A percentile compares a stretch with the other conserved stretches of the same genome.
Conservation (phyloP, 208 protist genomes). For the Strigomonas culicis region DNA sequence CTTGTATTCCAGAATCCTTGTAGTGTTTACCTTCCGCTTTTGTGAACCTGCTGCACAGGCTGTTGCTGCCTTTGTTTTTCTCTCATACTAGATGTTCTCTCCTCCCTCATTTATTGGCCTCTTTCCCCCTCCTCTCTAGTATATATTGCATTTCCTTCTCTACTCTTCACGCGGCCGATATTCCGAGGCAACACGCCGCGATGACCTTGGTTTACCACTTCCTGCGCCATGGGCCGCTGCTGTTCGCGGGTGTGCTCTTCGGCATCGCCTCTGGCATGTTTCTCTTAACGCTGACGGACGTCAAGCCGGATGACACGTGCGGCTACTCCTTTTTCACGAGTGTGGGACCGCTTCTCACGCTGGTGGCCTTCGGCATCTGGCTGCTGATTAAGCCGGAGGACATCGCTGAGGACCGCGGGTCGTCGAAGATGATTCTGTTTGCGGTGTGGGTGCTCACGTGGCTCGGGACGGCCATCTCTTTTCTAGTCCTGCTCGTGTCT, state of each 20-base stretch:
- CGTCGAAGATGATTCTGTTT: constrained; percentile 63
- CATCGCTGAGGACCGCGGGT: constrained; percentile 45
- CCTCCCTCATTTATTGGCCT: neutral
- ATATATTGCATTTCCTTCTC: constrained; percentile 6
- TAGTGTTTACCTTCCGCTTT: neutral
- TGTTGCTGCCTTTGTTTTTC: constrained; percentile 1
- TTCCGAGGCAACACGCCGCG: neutral
- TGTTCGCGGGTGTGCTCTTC: constrained; percentile 50
- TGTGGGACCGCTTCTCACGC: constrained; percentile 67
- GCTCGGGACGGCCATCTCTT: constrained; percentile 42
- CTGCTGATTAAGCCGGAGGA: constrained; percentile 53
- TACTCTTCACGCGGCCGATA: neutral
- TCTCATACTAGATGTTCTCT: neutral
- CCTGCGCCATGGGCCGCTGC: constrained; percentile 19
- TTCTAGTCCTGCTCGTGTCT: constrained; percentile 42
- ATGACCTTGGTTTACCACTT: constrained; percentile 9
- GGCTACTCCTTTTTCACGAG: constrained; percentile 48
- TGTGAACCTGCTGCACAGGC: neutral
- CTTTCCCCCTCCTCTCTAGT: constrained; percentile 7
- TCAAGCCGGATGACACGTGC: constrained; percentile 30
- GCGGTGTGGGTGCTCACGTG: constrained; percentile 70
- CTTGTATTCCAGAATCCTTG: too few species aligned
- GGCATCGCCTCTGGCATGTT: constrained; percentile 56
- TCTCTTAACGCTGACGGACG: constrained; percentile 39
- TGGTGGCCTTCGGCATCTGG: constrained; percentile 56